Evolutionary conservation across 2,329 filamentous ascomycete species (phyloP), one percentile per base, ranked within the genome.

Genomic region (Colletotrichum lindemuthianum): DNA sequence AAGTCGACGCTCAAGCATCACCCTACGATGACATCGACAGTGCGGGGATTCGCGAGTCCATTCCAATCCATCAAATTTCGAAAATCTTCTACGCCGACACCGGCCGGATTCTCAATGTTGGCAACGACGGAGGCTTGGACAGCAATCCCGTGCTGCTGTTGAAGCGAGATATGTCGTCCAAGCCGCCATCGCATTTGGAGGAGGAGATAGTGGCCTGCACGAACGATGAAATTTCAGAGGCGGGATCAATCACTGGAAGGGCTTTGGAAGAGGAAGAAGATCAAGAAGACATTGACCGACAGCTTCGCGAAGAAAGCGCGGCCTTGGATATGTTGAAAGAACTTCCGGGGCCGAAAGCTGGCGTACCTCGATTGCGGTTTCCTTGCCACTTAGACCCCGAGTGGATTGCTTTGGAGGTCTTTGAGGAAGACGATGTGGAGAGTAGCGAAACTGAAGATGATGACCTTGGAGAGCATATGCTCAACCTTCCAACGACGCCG

Each of bases 1-100:
- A 79, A 0, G 73, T 78, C 9, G 74, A 77, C 12, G 44, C 58
- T 15, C 60, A 10, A 65, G 66, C 15, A 67, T 59, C 68, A 7
- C 74, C 77, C 2, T 83, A 79, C 50, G 78, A 84, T 50, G 77
- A 77, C 8, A 73, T 86, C 6, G 39, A 68, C 1, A 73, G 71
- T 9, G 79, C 81, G 13, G 84, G 84, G 4, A 81, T 88, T 55
- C 77, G 81, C 41, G 86, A 88, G 65, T 78, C 76, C 0, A 79
- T 88, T n/a, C 84, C 84, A 0, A 77, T 86, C 4, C 75, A 80
- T 39, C 81, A 88, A 71, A 86, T 97, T 6, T 92, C 93, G 6
- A 97, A 96, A 73, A 92, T 97, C 37, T 97, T 97, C 77, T 97
- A 97, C 72, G 93, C 93, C 1, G 92, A 97, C 69, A 96, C 92